A percentile compares a stretch with the other conserved stretches of the same genome.
Conservation (phyloP, 129 eudicot genomes). For the Flaveria sonorensis region DNA sequence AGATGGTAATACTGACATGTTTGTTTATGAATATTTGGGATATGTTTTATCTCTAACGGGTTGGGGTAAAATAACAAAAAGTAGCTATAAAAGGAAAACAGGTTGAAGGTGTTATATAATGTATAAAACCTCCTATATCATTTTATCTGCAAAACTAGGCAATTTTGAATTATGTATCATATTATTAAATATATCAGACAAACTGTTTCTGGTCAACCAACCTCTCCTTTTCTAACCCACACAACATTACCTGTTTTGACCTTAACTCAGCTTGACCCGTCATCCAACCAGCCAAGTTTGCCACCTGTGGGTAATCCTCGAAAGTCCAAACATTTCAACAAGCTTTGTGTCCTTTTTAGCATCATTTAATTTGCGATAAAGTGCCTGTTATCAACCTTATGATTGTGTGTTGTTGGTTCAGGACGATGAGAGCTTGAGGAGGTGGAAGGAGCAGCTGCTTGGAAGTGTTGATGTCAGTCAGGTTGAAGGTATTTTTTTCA, state of each 20-base stretch:
- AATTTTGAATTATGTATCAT: neutral
- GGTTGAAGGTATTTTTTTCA: constrained; percentile 39
- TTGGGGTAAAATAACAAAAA: neutral
- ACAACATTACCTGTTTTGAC: neutral
- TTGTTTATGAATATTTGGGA: neutral
- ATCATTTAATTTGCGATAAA: neutral
- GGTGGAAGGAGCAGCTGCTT: constrained; percentile 81
- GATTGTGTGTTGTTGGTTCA: constrained; percentile 30
- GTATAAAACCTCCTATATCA: neutral
- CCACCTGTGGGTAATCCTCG: neutral
- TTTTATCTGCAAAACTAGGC: neutral
- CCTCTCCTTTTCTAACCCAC: neutral
- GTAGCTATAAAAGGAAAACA: neutral
- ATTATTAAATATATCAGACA: neutral
- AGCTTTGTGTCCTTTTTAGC: neutral
- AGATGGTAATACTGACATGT: neutral
- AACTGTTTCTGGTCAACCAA: neutral
- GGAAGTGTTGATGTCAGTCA: constrained; percentile 67
- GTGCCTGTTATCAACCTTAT: neutral
- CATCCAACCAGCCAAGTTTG: neutral
- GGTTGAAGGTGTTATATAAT: neutral
- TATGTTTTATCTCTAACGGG: neutral
- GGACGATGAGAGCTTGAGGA: constrained; percentile 88
- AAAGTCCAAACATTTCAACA: neutral
- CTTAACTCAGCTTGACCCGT: neutral